These are phyloP conservation scores for Fusarium chuoi DNA, from an alignment of 2,329 filamentous ascomycete genomes.

Conservation along the genomic window DNA sequence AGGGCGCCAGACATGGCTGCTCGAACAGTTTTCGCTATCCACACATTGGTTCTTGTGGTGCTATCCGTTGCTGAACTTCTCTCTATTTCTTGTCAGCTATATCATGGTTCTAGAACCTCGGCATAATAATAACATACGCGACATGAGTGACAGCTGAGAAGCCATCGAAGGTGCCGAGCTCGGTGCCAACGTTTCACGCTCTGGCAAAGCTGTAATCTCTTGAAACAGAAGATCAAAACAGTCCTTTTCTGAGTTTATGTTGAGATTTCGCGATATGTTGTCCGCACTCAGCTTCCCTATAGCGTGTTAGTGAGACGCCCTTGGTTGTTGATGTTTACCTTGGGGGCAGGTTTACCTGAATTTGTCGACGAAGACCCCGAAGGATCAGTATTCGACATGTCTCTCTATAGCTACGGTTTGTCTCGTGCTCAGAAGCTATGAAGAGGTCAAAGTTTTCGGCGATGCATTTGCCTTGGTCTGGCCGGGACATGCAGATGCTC, in stretches of 20 bases:
- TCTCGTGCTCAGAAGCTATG: not conserved
- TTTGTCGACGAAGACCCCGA: not conserved
- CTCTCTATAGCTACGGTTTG: fast-evolving
- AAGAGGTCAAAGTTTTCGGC: not conserved
- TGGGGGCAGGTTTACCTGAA: not conserved
- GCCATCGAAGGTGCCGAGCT: constrained; percentile 13
- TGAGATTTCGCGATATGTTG: not conserved
- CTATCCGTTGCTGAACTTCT: constrained; percentile 1
- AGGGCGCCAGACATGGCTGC: constrained; percentile 43
- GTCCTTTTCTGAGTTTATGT: constrained; percentile 42
- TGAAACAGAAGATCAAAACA: constrained; percentile 38
- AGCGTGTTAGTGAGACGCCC: not conserved
- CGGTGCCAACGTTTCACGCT: constrained; percentile 35
- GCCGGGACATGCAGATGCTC: constrained; percentile 13
- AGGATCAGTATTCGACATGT: constrained; percentile 1
- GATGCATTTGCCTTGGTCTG: not conserved
- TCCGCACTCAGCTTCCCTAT: not conserved
- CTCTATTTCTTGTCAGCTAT: not conserved
- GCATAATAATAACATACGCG: constrained; percentile 9
- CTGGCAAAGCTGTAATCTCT: constrained; percentile 42
- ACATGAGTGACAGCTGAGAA: not conserved
- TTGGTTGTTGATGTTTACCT: not conserved
- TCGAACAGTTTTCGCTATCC: constrained; percentile 47
- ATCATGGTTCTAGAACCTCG: fast-evolving
- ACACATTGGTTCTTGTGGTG: constrained; percentile 42